Base-by-base conservation (phyloP, 2,329 filamentous ascomycete genomes). In the Dothideomycetidae sp. region DNA sequence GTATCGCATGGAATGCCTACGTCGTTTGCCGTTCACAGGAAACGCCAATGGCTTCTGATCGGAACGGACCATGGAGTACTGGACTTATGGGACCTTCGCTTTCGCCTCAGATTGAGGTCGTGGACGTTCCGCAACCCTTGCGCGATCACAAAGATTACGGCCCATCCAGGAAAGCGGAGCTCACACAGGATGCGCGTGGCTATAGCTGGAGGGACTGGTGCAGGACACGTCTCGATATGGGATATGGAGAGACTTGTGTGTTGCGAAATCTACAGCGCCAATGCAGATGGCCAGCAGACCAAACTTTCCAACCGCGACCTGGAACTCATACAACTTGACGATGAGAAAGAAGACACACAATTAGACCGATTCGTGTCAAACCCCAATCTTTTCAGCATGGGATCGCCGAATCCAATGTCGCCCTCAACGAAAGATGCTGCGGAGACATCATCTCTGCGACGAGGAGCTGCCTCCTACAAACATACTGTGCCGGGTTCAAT, bases 11-110 rank as follows among this genome's bases (percentile, higher is more conserved):
- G 90, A 10, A 82, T 78, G 1, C 83, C 85, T 1, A 94, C 83
- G 1, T 90, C 83, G 47, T 94, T 98, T 58, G 88, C 81, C 50
- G 70, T 93, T 19, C 85, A 94, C 51, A 72, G 75, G 40, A 82
- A 78, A 53, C 78, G 81, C 35, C 85, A 90, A 52, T 98, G 90
- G 90, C 66, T 98, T 3, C 70, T 93, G 2, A 62, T 96, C 0
- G 90, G 86, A 23, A 98, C 92, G 1, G 83, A 84, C 0, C 86
- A 96, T 53, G 90, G 92, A 23, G 78, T 96, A 17, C 66, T 98
- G 5, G 81, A 93, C 53, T 69, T 98, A 1, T 98, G 90, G 90
- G 90, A 98, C 57, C 67, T 98, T 29, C 79, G 90, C n/a, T 98
- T 98, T 66, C 80, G 76, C 46, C 72, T 96, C 49, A 74, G 84